Percentiles rank a stretch among this genome's conserved stretches.
Conservation (phyloP, 345 rosid genomes). For the Gossypioides kirkii region DNA sequence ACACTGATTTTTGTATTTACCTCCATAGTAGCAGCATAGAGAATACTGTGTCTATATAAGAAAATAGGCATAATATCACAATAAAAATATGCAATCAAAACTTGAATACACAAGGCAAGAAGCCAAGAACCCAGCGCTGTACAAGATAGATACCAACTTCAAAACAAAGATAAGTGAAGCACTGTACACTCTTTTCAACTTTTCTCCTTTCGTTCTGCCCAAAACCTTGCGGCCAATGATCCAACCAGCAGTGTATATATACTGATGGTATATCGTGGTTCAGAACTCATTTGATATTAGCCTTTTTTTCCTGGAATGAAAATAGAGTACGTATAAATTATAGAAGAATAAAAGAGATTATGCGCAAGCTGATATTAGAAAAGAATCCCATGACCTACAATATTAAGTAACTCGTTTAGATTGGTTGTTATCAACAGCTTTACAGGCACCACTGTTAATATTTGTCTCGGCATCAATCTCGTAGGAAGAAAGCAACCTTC, state of each 20-base stretch:
- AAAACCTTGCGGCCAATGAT: slow-evolving; percentile 3
- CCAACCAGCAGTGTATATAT: not conserved
- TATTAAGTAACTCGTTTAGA: slow-evolving; percentile 36
- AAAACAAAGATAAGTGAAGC: not conserved
- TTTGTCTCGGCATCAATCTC: slow-evolving; percentile 44
- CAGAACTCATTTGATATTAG: not conserved
- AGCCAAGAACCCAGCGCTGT: not conserved
- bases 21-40: not conserved
- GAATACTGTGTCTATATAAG: not conserved
- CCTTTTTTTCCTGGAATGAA: not conserved
- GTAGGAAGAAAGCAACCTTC: slow-evolving; percentile 68
- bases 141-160: not conserved
- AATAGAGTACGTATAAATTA: not conserved
- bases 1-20: not conserved
- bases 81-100: not conserved
- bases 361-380: not conserved
- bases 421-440: slow-evolving; percentile 22
- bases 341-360: not conserved
- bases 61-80: not conserved
- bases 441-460: slow-evolving; percentile 23
- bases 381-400: slow-evolving; percentile 7
- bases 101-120: not conserved
- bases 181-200: not conserved
- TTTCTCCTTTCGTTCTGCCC: slow-evolving; percentile 1
- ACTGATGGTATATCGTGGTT: not conserved